Evolutionary conservation across 2,329 filamentous ascomycete genomes (phyloP), one percentile per base, ranked within the genome.

Genomic region (Corinectria fuckeliana): DNA sequence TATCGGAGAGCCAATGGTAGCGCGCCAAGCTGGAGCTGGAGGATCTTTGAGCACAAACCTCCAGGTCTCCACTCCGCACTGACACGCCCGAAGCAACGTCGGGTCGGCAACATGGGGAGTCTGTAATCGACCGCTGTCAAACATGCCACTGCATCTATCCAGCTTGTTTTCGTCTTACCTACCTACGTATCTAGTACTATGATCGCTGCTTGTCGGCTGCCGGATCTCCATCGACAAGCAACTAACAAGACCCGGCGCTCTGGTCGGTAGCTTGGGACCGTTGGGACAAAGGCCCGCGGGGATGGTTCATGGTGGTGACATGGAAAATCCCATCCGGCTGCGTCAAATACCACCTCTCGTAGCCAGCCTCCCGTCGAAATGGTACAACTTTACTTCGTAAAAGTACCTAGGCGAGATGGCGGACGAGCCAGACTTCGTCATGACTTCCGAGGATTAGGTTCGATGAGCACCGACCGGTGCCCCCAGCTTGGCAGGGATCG

Each of bases 61-160:
- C 39, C 20, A n/a, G 32, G 18, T 21, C 16, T 21, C 20, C 32
- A 42, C 26, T 10, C 23, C 25, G 21, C 34, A 34, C 49, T 36
- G 47, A 28, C 26, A 26, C 32, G 32, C 32, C 14, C 41, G 45
- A 18, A 56, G 28, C 44, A 58, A 57, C 34, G 34, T 56, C 42
- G 21, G 26, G 20, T 13, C 42, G 18, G 38, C 26, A 45, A 34
- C 44, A 25, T 14, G 34, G 52, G 52, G 41, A 13, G 26, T 18
- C n/a, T 53, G 49, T 21, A 52, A 7, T 36, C 25, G 25, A 13
- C 14, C 16, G 45, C 54, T 58, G 54, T 50, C 50, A 50, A 30
- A 50, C 50, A 54, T 54, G 32, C 50, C 20, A 28, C 21, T 34
- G 45, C 28, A 25, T 50, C 14, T 20, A 8, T 25, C 38, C 28